Evolutionary conservation across 2,329 filamentous ascomycete genomes (phyloP).

Genomic region (Capronia americana): DNA sequence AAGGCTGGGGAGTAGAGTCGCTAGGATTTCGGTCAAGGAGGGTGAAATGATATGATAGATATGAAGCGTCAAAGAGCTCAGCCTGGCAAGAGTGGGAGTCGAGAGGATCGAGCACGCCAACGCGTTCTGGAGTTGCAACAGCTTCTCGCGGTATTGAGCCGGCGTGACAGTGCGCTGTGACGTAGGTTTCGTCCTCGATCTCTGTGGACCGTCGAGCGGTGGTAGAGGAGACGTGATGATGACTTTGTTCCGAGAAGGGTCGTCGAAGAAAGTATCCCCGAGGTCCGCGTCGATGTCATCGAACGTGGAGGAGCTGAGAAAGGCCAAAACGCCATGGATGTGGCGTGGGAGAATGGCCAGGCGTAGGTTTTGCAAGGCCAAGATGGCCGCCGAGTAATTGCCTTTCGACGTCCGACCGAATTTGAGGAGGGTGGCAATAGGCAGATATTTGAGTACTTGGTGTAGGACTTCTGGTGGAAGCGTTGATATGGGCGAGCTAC

Average conservation of each 20-base stretch:
- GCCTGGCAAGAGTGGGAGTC: conserved; percentile 17
- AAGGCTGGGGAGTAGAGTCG: conserved; percentile 42
- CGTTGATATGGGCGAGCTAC: conserved; percentile 15
- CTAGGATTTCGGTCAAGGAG: conserved; percentile 44
- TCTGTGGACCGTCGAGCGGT: conserved; percentile 2
- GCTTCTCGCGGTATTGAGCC: conserved; percentile 25
- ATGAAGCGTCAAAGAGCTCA: conserved; percentile 34
- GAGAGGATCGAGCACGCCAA: conserved; percentile 29
- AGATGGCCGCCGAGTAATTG: conserved; percentile 42
- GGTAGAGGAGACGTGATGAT: conserved; percentile 24
- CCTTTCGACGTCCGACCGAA: conserved; percentile 44
- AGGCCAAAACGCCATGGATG: conserved; percentile 44
- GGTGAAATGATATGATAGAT: conserved; percentile 44
- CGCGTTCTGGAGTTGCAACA: conserved; percentile 34
- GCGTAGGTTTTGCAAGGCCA: conserved; percentile 43
- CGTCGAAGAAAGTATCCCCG: conserved; percentile 7
- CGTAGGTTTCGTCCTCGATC: conserved; percentile 14
- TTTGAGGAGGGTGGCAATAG: conserved; percentile 42
- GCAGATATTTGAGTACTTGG: conserved; percentile 44
- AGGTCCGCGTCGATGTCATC: conserved; percentile 28
- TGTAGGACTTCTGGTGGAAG: conserved; percentile 45
- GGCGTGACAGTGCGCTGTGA: conserved; percentile 23
- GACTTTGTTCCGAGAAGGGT: conserved; percentile 23
- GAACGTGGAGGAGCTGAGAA: conserved; percentile 41
- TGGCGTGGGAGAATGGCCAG: conserved; percentile 46